Percentiles rank a stretch among this genome's conserved stretches.
Evolutionary conservation across 768 basidiomycete species (phyloP).

Genomic region (Mrakia gelida): DNA sequence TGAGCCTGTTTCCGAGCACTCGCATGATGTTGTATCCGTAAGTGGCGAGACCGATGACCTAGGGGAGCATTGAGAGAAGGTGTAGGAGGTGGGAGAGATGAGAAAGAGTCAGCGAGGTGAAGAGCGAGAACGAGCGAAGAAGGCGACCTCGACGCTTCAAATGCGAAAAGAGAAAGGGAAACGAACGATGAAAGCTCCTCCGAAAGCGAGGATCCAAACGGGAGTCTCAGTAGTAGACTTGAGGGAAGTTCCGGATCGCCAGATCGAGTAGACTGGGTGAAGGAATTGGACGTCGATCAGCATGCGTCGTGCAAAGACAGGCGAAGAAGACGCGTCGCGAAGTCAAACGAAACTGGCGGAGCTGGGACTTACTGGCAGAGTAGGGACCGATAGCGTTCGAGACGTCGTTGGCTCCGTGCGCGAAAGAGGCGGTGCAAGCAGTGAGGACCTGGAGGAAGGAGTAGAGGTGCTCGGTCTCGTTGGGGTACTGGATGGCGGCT

Average conservation of each 20-base stretch:
- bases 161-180: no score
- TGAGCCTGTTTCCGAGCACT: slow-evolving; percentile 46
- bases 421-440: slow-evolving; percentile 49
- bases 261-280: slow-evolving; percentile 37
- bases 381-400: slow-evolving; percentile 45
- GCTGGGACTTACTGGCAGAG: slow-evolving; percentile 43
- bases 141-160: no score
- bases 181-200: slow-evolving; percentile 36
- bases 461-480: slow-evolving; percentile 49
- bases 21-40: slow-evolving; percentile 42
- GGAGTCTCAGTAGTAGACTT: slow-evolving; percentile 42
- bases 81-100: no score
- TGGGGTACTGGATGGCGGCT: slow-evolving; percentile 43
- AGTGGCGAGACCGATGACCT: slow-evolving; percentile 40
- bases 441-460: slow-evolving; percentile 50
- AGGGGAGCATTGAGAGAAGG: no score
- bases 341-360: background rate
- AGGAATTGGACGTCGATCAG: background rate
- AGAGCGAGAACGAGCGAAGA: no score
- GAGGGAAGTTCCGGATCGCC: slow-evolving; percentile 40
- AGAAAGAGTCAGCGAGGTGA: no score
- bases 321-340: slow-evolving; percentile 13
- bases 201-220: slow-evolving; percentile 46
- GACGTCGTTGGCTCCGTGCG: slow-evolving; percentile 50
- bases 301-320: no score